These are phyloP conservation scores for Emydomyces testavorans DNA, from an alignment of 2,329 filamentous ascomycete genomes.

Conservation along the genomic window DNA sequence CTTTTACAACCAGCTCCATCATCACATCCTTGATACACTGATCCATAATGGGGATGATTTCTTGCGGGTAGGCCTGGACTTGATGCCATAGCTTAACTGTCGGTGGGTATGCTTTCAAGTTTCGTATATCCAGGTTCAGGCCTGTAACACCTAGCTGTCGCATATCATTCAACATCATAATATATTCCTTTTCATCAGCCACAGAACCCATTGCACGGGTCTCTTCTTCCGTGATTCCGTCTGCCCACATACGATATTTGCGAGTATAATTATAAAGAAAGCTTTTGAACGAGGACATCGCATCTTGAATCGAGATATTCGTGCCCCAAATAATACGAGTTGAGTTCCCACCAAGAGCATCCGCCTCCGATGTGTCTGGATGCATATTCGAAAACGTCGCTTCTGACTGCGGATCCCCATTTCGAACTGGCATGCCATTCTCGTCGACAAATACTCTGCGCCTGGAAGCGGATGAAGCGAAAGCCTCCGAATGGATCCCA, in stretches of 20 bases:
- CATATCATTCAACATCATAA: constrained; percentile 81
- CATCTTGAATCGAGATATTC: constrained; percentile 86
- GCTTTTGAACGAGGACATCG: constrained; percentile 75
- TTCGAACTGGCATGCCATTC: constrained; percentile 48
- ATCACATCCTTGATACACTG: constrained; percentile 86
- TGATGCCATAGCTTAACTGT: constrained; percentile 95
- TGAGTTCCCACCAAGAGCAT: constrained; percentile 69
- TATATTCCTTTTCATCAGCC: constrained; percentile 69
- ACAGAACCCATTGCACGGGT: constrained; percentile 55
- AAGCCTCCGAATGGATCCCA: constrained; percentile 74
- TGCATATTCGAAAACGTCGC: constrained; percentile 58
- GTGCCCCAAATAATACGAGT: constrained; percentile 91
- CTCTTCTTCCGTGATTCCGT: constrained; percentile 69
- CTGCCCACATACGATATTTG: constrained; percentile 86
- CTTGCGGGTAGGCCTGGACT: constrained; percentile 82
- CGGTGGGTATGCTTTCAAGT: constrained; percentile 83
- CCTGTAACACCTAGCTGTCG: constrained; percentile 70
- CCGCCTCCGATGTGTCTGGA: constrained; percentile 83
- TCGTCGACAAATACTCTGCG: constrained; percentile 54
- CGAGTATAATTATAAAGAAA: constrained; percentile 84
- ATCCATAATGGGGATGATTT: constrained; percentile 95
- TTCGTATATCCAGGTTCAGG: constrained; percentile 77
- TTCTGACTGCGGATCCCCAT: constrained; percentile 43
- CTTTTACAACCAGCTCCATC: constrained; percentile 72
- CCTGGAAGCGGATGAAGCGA: constrained; percentile 42